Evolutionary conservation across 805 yeast species (phyloP).

Genomic region (Kazachstania africana): DNA sequence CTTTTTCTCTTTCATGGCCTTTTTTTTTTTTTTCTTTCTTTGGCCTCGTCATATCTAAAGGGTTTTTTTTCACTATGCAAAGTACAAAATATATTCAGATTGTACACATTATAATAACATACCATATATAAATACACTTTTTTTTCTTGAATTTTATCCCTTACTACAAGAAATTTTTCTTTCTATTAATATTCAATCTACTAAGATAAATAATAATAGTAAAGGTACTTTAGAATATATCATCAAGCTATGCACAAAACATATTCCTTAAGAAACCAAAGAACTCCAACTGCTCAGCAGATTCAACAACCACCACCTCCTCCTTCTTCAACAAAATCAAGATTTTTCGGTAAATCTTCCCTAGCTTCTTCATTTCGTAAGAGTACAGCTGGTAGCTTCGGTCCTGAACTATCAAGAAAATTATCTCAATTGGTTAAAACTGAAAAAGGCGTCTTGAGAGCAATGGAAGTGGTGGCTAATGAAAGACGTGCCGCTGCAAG

Average conservation of each 20-base stretch:
- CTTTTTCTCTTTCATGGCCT: too few relatives aligned
- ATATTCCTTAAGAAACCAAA: constrained; percentile 63
- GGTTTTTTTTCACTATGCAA: too few relatives aligned
- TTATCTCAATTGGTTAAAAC: constrained; percentile 85
- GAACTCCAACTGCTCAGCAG: constrained; percentile 78
- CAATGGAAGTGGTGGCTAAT: constrained; percentile 82
- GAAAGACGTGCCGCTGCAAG: constrained; percentile 95
- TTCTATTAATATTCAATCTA: too few relatives aligned
- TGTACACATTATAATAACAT: too few relatives aligned
- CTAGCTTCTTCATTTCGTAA: constrained; percentile 63
- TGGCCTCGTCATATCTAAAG: too few relatives aligned
- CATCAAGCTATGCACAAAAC: constrained; percentile 59
- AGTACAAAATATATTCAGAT: too few relatives aligned
- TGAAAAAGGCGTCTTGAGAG: constrained; percentile 92
- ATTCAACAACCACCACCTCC: constrained; percentile 75
- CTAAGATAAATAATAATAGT: too few relatives aligned
- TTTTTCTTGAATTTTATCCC: too few relatives aligned
- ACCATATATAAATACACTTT: too few relatives aligned
- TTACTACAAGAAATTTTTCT: too few relatives aligned
- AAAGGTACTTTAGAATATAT: too few relatives aligned
- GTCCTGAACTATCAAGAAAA: constrained; percentile 91
- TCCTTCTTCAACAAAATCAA: constrained; percentile 58
- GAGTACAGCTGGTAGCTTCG: constrained; percentile 80
- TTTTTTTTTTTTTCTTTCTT: too few relatives aligned
- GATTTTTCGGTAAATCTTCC: constrained; percentile 66